Conservation (phyloP, 1,284 basidiomycete genomes). For the Sphagnurus paluster region DNA sequence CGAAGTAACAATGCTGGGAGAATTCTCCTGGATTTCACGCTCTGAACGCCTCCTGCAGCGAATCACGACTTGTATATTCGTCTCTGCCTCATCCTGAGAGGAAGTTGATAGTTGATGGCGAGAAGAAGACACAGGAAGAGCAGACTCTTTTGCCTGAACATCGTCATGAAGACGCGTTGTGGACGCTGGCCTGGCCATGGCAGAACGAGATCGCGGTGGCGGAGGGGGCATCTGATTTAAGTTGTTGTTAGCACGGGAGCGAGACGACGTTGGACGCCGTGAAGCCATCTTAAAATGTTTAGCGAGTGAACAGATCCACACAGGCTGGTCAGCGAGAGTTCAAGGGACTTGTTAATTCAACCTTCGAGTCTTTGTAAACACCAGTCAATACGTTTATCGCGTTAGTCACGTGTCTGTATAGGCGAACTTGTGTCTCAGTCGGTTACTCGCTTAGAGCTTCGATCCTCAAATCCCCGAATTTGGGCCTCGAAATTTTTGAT, state of each 20-base stretch:
- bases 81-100: conserved; percentile 50
- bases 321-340: no score
- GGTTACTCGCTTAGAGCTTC: no score
- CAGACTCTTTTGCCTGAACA: conserved; percentile 20
- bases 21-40: conserved; percentile 78
- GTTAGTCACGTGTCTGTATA: conserved; percentile 16
- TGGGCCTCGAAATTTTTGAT: no score
- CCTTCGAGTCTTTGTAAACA: conserved; percentile 7
- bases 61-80: conserved; percentile 91
- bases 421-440: no score
- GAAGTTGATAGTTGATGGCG: conserved; percentile 17
- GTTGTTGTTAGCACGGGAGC: conserved; percentile 30
- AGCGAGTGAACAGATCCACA: conserved; percentile 10
- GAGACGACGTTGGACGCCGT: conserved; percentile 49
- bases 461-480: no score
- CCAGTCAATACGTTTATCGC: conserved; percentile 28
- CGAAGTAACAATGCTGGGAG: conserved; percentile 81
- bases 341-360: no score
- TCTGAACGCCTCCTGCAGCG: conserved; percentile 83
- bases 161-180: conserved; percentile 29
- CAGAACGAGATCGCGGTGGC: conserved; percentile 37
- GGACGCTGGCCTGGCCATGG: conserved; percentile 32
- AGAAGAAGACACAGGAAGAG: conserved; percentile 7
- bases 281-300: conserved; percentile 43
- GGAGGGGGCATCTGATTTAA: conserved; percentile 27